These are phyloP conservation scores for Spathaspora jeffriesii DNA, from an alignment of 1,139 yeast genomes.

Conservation along the genomic window DNA sequence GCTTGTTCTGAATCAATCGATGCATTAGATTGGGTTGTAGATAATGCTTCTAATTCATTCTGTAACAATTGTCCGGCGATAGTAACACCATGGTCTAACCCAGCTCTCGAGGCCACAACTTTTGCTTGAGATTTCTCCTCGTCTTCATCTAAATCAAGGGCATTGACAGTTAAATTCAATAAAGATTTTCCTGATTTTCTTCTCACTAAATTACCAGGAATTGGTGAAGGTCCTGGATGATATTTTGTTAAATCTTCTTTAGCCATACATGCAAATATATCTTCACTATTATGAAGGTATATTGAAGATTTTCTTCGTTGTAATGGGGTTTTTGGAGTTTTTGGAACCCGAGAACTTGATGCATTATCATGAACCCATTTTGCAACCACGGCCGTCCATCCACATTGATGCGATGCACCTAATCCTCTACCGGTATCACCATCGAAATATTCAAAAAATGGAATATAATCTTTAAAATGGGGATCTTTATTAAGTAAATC, in stretches of 20 bases:
- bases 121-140: slow-evolving; percentile 35
- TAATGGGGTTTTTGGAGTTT: slow-evolving; percentile 51
- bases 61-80: slow-evolving; percentile 19
- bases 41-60: slow-evolving; percentile 26
- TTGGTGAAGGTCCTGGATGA: slow-evolving; percentile 50
- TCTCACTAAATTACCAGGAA: slow-evolving; percentile 57
- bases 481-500: slow-evolving; percentile 68
- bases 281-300: slow-evolving; percentile 22
- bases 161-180: slow-evolving; percentile 64
- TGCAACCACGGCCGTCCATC: slow-evolving; percentile 96
- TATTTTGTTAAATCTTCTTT: slow-evolving; percentile 37
- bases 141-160: slow-evolving; percentile 66
- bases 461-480: slow-evolving; percentile 72
- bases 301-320: slow-evolving; percentile 26
- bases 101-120: slow-evolving; percentile 18
- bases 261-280: slow-evolving; percentile 19
- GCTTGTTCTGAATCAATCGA: slow-evolving; percentile 31
- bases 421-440: slow-evolving; percentile 96
- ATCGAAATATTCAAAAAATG: slow-evolving; percentile 89
- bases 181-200: slow-evolving; percentile 74
- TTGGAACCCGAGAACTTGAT: slow-evolving; percentile 55
- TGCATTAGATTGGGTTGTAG: slow-evolving; percentile 34
- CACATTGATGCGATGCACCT: slow-evolving; percentile 96
- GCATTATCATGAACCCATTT: slow-evolving; percentile 95
- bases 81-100: slow-evolving; percentile 19